Evolutionary conservation across 2,329 filamentous ascomycete genomes (phyloP).

Genomic region (Exophiala mesophila): DNA sequence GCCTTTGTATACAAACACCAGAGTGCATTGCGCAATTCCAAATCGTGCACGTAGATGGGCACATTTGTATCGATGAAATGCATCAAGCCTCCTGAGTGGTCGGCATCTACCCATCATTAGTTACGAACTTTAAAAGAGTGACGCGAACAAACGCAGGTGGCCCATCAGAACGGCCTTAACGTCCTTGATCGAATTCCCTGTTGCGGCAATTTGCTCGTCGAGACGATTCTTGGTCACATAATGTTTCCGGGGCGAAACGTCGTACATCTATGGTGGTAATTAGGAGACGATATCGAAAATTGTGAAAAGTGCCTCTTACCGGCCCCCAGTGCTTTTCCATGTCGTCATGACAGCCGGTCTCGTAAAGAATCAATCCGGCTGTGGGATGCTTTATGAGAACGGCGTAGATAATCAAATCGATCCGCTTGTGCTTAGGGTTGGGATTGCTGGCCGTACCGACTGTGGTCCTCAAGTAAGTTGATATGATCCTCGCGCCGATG

Average conservation of each 20-base stretch:
- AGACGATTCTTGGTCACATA: too few species aligned
- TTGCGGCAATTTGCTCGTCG: not conserved
- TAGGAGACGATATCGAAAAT: too few species aligned
- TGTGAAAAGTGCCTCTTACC: too few species aligned
- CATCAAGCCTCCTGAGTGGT: not conserved
- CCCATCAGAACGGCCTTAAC: constrained; percentile 5
- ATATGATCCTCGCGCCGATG: too few species aligned
- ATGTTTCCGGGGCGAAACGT: too few species aligned
- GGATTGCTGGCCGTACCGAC: constrained; percentile 4
- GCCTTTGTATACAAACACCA: constrained; percentile 3
- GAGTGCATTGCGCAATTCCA: not conserved
- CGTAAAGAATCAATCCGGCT: constrained; percentile 2
- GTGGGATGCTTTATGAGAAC: constrained; percentile 4
- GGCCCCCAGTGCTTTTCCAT: constrained; percentile 4
- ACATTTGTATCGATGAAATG: constrained; percentile 4
- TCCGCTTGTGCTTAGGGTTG: constrained; percentile 1
- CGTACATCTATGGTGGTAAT: too few species aligned
- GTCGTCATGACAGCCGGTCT: constrained; percentile 4
- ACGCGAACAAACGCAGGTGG: constrained; percentile 2
- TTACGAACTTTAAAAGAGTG: too few species aligned
- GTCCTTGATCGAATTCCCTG: constrained; percentile 2
- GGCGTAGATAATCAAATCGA: not conserved
- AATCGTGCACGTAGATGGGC: constrained; percentile 5
- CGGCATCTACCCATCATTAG: too few species aligned
- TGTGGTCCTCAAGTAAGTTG: too few species aligned